Conservation (phyloP, 164 flowering plant genomes). For the Annona cherimola region DNA sequence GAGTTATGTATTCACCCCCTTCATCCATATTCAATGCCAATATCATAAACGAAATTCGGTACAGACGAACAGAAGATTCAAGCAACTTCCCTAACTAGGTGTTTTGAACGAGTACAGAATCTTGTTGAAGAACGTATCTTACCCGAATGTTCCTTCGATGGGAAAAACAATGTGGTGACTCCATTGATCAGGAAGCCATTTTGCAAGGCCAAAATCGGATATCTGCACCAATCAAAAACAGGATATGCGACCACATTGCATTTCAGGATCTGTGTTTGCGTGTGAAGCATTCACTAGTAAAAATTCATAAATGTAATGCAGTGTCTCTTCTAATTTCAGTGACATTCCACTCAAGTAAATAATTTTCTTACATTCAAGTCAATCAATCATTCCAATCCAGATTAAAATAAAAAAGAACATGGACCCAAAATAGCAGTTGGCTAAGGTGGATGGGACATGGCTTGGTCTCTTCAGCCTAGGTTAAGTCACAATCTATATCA, state of each 20-base stretch:
- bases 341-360: not conserved
- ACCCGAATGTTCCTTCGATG: slow-evolving; percentile 98
- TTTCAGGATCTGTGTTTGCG: not conserved
- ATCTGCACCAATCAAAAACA: slow-evolving; percentile 41
- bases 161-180: slow-evolving; percentile 73
- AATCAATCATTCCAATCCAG: not conserved
- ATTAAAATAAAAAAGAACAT: not conserved
- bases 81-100: not conserved
- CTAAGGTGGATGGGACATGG: too few species aligned
- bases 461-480: too few species aligned
- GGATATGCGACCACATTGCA: not conserved
- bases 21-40: not conserved
- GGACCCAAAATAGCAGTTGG: not conserved
- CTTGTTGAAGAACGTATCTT: slow-evolving; percentile 8
- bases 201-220: slow-evolving; percentile 97
- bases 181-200: slow-evolving; percentile 98
- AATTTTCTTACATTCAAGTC: not conserved
- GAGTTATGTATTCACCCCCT: not conserved
- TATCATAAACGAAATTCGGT: too few species aligned
- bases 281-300: not conserved
- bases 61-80: not conserved
- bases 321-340: not conserved
- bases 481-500: too few species aligned
- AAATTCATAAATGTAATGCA: not conserved
- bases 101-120: not conserved